phyloP scores from a whole-genome alignment of 768 basidiomycete genomes.

The Leucocoprinus leucothites region DNA sequence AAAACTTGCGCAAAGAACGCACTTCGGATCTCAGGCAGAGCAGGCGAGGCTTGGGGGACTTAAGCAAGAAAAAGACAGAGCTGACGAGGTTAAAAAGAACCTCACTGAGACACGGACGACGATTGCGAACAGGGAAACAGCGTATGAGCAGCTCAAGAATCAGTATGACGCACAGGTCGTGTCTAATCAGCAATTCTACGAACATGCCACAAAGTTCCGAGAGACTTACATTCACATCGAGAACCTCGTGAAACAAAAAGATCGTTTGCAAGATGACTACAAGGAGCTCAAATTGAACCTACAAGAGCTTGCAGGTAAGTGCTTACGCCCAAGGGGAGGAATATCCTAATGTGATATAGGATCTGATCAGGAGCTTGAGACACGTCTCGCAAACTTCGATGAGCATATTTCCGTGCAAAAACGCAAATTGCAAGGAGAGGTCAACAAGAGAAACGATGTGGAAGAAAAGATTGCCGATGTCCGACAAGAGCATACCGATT shows the following conservation, averaged over 20 bases:
- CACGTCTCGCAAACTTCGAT: slow-evolving; percentile 56
- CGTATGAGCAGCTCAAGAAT: slow-evolving; percentile 68
- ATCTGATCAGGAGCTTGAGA: slow-evolving; percentile 67
- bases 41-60: slow-evolving; percentile 81
- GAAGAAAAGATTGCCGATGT: slow-evolving; percentile 55
- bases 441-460: slow-evolving; percentile 53
- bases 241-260: slow-evolving; percentile 56
- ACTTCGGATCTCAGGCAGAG: slow-evolving; percentile 86
- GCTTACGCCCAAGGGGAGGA: neutral
- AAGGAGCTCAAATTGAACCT: slow-evolving; percentile 60
- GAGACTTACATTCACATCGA: slow-evolving; percentile 77
- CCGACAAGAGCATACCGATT: slow-evolving; percentile 50
- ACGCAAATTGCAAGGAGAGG: slow-evolving; percentile 43
- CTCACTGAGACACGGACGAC: slow-evolving; percentile 55
- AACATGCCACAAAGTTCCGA: slow-evolving; percentile 80
- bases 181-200: slow-evolving; percentile 77
- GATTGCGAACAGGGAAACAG: slow-evolving; percentile 69
- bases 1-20: slow-evolving; percentile 85
- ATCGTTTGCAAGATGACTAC: slow-evolving; percentile 59
- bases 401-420: slow-evolving; percentile 51
- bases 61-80: slow-evolving; percentile 77
- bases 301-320: slow-evolving; percentile 62
- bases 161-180: slow-evolving; percentile 62
- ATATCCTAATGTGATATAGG: slow-evolving; percentile 36
- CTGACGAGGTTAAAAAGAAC: slow-evolving; percentile 76